phyloP scores from a whole-genome alignment of 257 asterid species.

The Dorcoceras hygrometricum region DNA sequence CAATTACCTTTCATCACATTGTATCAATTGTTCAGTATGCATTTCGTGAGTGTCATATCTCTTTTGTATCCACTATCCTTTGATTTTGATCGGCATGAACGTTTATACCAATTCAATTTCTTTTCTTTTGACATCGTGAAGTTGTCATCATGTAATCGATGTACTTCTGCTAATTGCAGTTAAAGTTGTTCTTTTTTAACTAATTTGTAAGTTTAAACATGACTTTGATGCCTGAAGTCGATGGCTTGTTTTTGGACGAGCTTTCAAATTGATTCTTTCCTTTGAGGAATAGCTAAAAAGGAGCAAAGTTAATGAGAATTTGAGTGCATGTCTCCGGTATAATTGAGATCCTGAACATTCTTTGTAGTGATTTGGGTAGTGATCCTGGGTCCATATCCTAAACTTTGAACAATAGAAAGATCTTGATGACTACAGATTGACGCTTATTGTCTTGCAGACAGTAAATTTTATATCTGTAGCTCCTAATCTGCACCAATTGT shows the following conservation, averaged over 20 bases:
- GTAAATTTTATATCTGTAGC: neutral
- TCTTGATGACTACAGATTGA: neutral
- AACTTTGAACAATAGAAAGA: neutral
- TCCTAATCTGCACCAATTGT: neutral
- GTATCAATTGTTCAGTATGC: neutral
- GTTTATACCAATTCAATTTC: too few relatives aligned
- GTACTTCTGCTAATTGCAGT: neutral
- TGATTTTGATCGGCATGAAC: neutral
- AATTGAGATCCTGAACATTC: neutral
- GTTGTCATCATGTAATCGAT: neutral
- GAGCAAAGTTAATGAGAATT: neutral
- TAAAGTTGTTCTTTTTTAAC: neutral
- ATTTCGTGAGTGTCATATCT: too few relatives aligned
- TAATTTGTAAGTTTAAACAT: neutral
- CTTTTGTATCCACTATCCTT: neutral
- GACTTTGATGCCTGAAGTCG: neutral
- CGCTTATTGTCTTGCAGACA: neutral
- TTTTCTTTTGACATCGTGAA: too few relatives aligned
- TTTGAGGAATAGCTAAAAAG: neutral
- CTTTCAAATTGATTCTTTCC: neutral
- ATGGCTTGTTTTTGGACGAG: neutral
- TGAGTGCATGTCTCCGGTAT: neutral
- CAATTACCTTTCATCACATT: neutral
- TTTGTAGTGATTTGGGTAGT: neutral
- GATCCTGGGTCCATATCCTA: neutral